Conservation (phyloP, 352 stramenopile genomes). For the Pythium rhizo-oryzae region DNA sequence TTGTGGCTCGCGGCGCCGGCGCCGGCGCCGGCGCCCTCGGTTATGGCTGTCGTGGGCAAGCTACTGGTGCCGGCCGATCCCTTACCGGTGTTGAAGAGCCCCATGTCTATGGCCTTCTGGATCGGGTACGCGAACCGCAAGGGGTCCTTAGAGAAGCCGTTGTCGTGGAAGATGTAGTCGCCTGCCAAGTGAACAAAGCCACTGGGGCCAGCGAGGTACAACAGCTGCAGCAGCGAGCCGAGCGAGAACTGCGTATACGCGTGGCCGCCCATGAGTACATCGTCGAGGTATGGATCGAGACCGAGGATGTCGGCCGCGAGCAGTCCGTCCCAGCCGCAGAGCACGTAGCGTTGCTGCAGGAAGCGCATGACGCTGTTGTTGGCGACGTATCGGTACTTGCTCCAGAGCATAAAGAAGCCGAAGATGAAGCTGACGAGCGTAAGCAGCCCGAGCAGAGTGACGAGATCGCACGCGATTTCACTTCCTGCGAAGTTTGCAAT, state of each 20-base stretch:
- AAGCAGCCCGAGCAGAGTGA: slow-evolving; percentile 39
- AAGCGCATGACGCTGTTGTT: slow-evolving; percentile 53
- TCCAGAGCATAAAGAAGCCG: slow-evolving; percentile 35
- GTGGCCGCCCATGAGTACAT: slow-evolving; percentile 27
- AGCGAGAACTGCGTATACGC: slow-evolving; percentile 39
- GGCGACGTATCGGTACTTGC: slow-evolving; percentile 38
- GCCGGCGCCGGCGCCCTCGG: too few species aligned
- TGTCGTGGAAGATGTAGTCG: slow-evolving; percentile 52
- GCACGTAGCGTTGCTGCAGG: slow-evolving; percentile 49
- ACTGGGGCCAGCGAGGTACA: slow-evolving; percentile 54
- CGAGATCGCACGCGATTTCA: slow-evolving; percentile 57
- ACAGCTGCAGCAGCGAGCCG: slow-evolving; percentile 45
- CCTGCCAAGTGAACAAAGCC: slow-evolving; percentile 43
- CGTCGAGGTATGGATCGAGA: slow-evolving; percentile 41
- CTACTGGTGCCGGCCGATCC: too few species aligned
- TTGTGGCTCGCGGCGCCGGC: too few species aligned
- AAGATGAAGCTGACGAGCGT: slow-evolving; percentile 33
- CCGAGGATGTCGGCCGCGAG: slow-evolving; percentile 38
- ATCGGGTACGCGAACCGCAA: slow-evolving; percentile 38
- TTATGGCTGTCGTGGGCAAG: too few species aligned
- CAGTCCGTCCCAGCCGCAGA: slow-evolving; percentile 54
- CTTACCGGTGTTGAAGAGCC: slow-evolving; percentile 12
- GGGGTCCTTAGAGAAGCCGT: slow-evolving; percentile 36
- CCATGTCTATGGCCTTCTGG: slow-evolving; percentile 38
- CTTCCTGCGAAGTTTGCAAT: slow-evolving; percentile 48